A percentile compares a stretch with the other conserved stretches of the same genome.
Conservation (phyloP, 306 rosid species). For the Casuarina equisetifolia region DNA sequence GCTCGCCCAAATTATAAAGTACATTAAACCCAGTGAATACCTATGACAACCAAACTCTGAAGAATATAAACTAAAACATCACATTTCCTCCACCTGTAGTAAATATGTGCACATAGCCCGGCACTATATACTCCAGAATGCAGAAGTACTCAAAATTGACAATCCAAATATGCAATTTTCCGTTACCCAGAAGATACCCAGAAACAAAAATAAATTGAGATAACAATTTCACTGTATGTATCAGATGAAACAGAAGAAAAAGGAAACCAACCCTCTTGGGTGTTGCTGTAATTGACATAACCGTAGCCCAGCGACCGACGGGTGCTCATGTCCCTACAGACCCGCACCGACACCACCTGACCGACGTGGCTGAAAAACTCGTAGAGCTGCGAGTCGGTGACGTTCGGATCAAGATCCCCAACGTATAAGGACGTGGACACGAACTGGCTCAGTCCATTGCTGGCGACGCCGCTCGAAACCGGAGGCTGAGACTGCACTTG, state of each 20-base stretch:
- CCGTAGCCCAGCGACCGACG: constrained; percentile 80
- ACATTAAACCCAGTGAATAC: neutral
- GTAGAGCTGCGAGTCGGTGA: constrained; percentile 67
- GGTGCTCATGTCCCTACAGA: constrained; percentile 65
- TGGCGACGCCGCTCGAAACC: constrained; percentile 31
- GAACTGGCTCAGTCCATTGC: constrained; percentile 37
- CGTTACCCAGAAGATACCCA: neutral
- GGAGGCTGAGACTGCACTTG: constrained; percentile 54
- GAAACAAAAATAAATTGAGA: neutral
- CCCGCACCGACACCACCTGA: constrained; percentile 59
- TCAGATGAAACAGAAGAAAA: neutral
- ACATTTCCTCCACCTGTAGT: too few species aligned
- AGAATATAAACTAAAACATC: neutral
- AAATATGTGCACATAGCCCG: too few species aligned
- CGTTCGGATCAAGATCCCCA: constrained; percentile 65
- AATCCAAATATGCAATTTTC: too few species aligned
- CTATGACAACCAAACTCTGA: neutral
- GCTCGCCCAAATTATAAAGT: neutral
- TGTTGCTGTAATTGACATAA: constrained; percentile 61
- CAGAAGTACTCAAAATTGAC: too few species aligned
- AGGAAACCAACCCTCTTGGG: constrained; percentile 57
- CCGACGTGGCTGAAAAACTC: constrained; percentile 64
- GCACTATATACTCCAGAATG: too few species aligned
- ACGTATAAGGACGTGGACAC: constrained; percentile 64
- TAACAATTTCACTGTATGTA: too few species aligned